phyloP scores from a whole-genome alignment of 2,329 filamentous ascomycete genomes.

The Tolypocladium amazonense region DNA sequence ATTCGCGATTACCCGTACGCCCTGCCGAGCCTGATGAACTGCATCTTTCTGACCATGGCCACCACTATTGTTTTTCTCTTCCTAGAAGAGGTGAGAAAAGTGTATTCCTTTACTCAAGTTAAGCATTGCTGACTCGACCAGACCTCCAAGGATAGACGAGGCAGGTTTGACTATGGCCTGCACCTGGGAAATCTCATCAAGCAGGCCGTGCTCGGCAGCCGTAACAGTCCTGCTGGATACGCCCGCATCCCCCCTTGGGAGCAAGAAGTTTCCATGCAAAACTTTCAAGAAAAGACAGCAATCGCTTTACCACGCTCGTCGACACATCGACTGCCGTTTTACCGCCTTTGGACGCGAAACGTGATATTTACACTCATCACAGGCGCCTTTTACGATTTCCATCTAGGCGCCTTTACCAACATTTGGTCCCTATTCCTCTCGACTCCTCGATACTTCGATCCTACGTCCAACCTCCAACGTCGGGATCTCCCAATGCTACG shows the following conservation, averaged over 20 bases:
- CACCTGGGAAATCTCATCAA: slow-evolving; percentile 22
- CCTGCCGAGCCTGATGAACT: slow-evolving; percentile 42
- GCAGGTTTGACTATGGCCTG: slow-evolving; percentile 35
- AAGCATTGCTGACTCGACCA: slow-evolving; percentile 28
- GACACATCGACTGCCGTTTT: slow-evolving; percentile 38
- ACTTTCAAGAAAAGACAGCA: neutral
- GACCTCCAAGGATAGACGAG: slow-evolving; percentile 35
- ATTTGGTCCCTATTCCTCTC: slow-evolving; percentile 71
- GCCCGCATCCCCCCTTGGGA: slow-evolving; percentile 24
- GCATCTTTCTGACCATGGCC: slow-evolving; percentile 32
- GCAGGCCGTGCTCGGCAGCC: slow-evolving; percentile 13
- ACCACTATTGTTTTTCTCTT: slow-evolving; percentile 35
- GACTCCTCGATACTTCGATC: slow-evolving; percentile 47
- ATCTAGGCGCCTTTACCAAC: slow-evolving; percentile 66
- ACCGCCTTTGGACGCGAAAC: slow-evolving; percentile 43
- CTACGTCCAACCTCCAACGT: slow-evolving; percentile 19
- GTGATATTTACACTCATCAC: slow-evolving; percentile 45
- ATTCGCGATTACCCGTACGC: slow-evolving; percentile 47
- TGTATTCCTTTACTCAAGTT: slow-evolving; percentile 40
- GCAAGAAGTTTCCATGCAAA: slow-evolving; percentile 23
- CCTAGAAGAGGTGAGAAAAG: slow-evolving; percentile 53
- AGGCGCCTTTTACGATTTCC: slow-evolving; percentile 60
- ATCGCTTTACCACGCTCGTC: neutral
- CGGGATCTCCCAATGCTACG: slow-evolving; percentile 47
- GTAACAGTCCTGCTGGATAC: slow-evolving; percentile 14